Evolutionary conservation across 1,284 basidiomycete species (phyloP), one percentile per base, ranked within the genome.

Genomic region (Grifola frondosa): DNA sequence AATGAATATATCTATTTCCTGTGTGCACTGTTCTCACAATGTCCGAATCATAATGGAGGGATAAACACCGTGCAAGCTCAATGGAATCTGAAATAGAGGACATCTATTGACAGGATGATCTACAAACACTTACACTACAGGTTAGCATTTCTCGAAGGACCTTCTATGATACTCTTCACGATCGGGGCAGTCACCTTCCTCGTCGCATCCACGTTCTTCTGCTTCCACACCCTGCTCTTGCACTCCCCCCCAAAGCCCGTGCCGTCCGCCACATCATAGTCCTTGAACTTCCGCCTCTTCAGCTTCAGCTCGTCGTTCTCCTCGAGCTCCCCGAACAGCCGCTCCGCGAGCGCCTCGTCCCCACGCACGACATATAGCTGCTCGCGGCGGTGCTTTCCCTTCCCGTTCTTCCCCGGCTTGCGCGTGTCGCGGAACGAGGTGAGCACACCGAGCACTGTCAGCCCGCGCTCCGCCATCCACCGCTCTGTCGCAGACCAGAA

Each of bases 131-230:
- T 28, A 28, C 26, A 28, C 19, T 29, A 54, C 21, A 54, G 35
- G 30, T 24, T 54, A 6, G 49, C 38, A 6, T n/a, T 29, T 30
- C 32, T 30, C 13, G 32, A 10, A 2, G 35, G 41, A 5, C 57
- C 58, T 40, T 67, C 64, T 1, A 75, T 57, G 23, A 75, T 66
- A 1, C 24, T 43, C 60, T 79, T 84, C 46, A 94, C 61, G 20
- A 91, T 58, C 5, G 94, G 93, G 17, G 91, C 91, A 5, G 84
- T 81, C 49, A 75, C 77, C 61, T 97, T 96, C 53, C 93, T 73
- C 22, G 87, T 92, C 23, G 81, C 84, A 32, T 77, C 65, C 15
- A 72, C 68, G 58, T 94, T 90, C 22, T 75, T 76, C 68, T 96
- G 93, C 54, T 82, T 76, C 72, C 91, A 96, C 0, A 84, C 76